These are phyloP conservation scores for Blastobotrys apis DNA, from an alignment of 1,139 yeast genomes.

Conservation along the genomic window DNA sequence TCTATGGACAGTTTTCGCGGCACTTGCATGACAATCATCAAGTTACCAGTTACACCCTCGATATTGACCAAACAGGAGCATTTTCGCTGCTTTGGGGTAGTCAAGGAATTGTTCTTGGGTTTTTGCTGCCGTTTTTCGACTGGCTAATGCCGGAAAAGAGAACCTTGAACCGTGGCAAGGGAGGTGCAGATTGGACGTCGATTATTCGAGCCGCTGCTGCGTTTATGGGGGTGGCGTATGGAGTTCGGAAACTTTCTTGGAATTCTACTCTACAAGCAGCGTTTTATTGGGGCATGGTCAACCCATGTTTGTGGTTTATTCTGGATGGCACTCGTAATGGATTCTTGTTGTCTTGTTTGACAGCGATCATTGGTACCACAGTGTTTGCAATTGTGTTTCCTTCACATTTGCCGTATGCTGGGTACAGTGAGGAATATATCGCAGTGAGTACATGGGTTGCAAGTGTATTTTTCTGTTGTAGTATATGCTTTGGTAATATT, in stretches of 20 bases:
- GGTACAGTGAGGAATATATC: conserved; percentile 25
- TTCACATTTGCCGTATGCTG: conserved; percentile 26
- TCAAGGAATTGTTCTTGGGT: conserved; percentile 62
- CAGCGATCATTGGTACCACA: conserved; percentile 32
- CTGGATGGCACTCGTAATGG: conserved; percentile 74
- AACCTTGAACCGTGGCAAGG: conserved; percentile 22
- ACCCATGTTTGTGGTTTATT: conserved; percentile 75
- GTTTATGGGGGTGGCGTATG: conserved; percentile 78
- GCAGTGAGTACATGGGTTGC: conserved; percentile 46
- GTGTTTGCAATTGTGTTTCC: conserved; percentile 32
- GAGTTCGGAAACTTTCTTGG: conserved; percentile 80
- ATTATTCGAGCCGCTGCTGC: conserved; percentile 65
- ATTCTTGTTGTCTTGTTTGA: conserved; percentile 37
- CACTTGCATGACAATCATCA: conserved; percentile 36
- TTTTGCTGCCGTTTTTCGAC: conserved; percentile 60
- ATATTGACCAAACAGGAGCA: conserved; percentile 25
- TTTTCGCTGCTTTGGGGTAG: conserved; percentile 40
- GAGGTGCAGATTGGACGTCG: conserved; percentile 39
- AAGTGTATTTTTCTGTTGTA: conserved; percentile 64
- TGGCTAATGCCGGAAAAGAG: conserved; percentile 38
- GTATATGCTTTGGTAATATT: conserved; percentile 64
- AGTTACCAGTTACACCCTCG: conserved; percentile 30
- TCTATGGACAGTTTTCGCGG: conserved; percentile 34
- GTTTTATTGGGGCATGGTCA: conserved; percentile 66
- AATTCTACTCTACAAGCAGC: conserved; percentile 70